Evolutionary conservation across 306 rosid genomes (phyloP), one percentile per base, ranked within the genome.

Genomic region (Dryas alaskensis): DNA sequence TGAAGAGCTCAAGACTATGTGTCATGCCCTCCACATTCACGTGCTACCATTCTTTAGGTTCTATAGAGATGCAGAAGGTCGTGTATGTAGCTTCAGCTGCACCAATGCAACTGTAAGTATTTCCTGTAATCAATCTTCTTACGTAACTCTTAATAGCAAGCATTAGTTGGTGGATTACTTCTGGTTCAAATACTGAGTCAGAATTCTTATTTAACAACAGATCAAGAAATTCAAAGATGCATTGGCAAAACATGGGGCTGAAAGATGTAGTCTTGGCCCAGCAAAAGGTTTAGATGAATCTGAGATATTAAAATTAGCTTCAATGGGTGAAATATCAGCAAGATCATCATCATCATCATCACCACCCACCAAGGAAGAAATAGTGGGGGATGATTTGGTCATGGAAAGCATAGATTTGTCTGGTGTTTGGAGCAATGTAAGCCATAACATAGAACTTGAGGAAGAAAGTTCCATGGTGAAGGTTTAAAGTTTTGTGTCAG

Each of bases 41-140:
- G 98, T 93, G 39, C 81, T 92, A 39, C 97, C 98, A 7, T 92
- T 92, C 86, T 93, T 93, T 76, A 89, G 93, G 50, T 82, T 93
- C 88, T 93, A 86, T 13, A 89, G 90, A 76, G 97, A 96, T 11
- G 81, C 90, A 17, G 90, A 89, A 58, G 98, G 98, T 44, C 86
- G 90, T 12, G 83, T 90, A 7, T 86, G 86, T 63, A 85, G 96
- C 79, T 93, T 93, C 75, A 93, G 98, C 84, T 93, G 98, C 48
- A 93, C 97, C 31, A 89, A 73, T 78, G 86, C 98, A 10, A 90
- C 97, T 42, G 98, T 92, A 81, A 88, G 89, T 73, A 57, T 73
- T 70, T 52, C n/a, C 13, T 3, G 70, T 1, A 14, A 17, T 40
- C 8, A 16, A 44, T 19, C 45, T 19, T 16, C 2, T 9, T 63